phyloP scores from a whole-genome alignment of 495 filamentous ascomycete genomes.

The Baudoinia panamericana region DNA sequence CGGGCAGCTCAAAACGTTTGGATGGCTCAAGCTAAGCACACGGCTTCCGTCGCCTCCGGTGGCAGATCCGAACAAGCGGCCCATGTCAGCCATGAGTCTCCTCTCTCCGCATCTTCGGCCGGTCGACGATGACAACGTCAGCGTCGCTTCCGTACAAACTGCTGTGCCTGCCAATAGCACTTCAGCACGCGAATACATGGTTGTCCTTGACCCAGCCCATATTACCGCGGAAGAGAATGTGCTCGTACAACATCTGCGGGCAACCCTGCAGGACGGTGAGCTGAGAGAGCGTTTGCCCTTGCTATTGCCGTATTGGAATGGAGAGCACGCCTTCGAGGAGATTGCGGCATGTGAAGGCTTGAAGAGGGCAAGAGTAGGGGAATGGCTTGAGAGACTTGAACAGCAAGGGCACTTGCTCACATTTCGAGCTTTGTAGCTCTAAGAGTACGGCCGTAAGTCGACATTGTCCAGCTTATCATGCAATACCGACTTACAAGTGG shows the following conservation, averaged over 20 bases:
- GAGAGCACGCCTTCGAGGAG: constrained; percentile 72
- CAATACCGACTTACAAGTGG: too few relatives aligned
- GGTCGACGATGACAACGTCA: constrained; percentile 10
- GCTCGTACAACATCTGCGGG: neutral
- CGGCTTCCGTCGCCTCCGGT: neutral
- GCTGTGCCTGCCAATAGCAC: constrained; percentile 6
- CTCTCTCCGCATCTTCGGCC: constrained; percentile 15
- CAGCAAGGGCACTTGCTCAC: constrained; percentile 31
- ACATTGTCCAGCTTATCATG: too few relatives aligned
- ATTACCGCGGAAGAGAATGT: constrained; percentile 1
- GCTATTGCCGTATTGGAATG: constrained; percentile 73
- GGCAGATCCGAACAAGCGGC: neutral
- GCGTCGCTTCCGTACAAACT: constrained; percentile 14
- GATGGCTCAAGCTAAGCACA: constrained; percentile 44
- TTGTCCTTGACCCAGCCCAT: constrained; percentile 14
- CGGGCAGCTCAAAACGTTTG: constrained; percentile 77
- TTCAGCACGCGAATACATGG: too few relatives aligned
- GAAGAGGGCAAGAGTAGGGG: constrained; percentile 71
- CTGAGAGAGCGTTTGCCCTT: constrained; percentile 40
- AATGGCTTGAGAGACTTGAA: constrained; percentile 49
- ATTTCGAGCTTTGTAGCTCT: too few relatives aligned
- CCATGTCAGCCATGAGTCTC: constrained; percentile 10
- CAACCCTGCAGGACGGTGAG: constrained; percentile 15
- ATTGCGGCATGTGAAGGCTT: constrained; percentile 67
- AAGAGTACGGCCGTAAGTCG: too few relatives aligned